These are phyloP conservation scores for Sporisorium exsertum DNA, from an alignment of 1,284 basidiomycete genomes.

Conservation along the genomic window DNA sequence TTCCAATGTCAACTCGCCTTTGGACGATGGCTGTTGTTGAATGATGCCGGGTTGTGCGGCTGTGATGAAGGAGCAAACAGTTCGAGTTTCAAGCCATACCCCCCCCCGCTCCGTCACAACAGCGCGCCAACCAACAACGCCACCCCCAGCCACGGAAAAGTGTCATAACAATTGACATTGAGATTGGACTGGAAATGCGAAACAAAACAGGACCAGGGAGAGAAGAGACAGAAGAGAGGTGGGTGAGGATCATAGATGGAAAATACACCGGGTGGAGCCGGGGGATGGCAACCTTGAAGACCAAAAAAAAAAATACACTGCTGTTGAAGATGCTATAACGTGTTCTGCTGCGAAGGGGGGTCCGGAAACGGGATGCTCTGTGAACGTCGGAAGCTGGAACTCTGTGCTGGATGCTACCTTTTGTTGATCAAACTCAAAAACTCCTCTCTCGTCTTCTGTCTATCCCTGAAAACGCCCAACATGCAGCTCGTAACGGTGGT, in stretches of 20 bases:
- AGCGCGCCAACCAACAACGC: no score
- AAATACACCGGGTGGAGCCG: slow-evolving; percentile 13
- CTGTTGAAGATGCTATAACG: slow-evolving; percentile 18
- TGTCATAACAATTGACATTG: not conserved
- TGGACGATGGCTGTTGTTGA: no score
- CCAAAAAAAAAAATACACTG: slow-evolving; percentile 10
- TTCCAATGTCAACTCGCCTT: no score
- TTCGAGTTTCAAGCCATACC: no score
- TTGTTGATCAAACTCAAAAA: slow-evolving; percentile 69
- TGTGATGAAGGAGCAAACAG: no score
- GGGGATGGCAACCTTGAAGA: not conserved
- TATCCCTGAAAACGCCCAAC: slow-evolving; percentile 95
- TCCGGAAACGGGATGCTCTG: not conserved
- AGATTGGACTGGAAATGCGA: not conserved
- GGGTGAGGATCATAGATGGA: not conserved
- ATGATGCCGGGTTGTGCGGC: no score
- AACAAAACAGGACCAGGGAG: not conserved
- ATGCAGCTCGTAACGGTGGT: slow-evolving; percentile 98
- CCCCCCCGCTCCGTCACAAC: no score
- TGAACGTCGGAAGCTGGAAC: not conserved
- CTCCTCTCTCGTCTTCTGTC: slow-evolving; percentile 97
- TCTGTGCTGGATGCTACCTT: not conserved
- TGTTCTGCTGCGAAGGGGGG: not conserved
- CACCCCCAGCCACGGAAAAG: no score
- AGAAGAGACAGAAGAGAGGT: no score